Evolutionary conservation across 208 protist genomes (phyloP).

Genomic region (Crithidia bombi): DNA sequence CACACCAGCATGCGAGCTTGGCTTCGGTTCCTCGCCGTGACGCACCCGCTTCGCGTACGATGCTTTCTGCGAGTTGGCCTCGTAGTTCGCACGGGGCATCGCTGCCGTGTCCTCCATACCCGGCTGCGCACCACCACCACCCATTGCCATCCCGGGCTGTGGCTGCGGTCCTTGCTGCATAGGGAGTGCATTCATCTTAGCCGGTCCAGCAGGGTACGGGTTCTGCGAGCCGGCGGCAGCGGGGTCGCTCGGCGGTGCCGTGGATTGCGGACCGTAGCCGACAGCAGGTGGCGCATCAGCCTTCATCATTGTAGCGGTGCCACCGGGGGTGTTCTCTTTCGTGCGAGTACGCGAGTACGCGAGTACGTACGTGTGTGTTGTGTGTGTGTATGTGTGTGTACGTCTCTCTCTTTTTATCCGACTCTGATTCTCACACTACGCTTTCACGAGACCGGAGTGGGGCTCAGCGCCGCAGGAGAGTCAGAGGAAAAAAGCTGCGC

Average conservation of each 20-base stretch:
- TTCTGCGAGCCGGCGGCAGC: background rate
- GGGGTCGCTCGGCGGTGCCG: background rate
- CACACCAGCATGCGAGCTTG: constrained; percentile 15
- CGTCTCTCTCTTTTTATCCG: background rate
- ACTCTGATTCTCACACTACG: no score
- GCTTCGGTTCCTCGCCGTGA: constrained; percentile 30
- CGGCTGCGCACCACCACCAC: background rate
- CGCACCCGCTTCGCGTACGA: constrained; percentile 45
- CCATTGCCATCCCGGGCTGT: constrained; percentile 6
- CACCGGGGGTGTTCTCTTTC: no score
- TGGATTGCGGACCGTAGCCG: constrained; percentile 4
- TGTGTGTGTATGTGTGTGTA: background rate
- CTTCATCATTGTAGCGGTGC: constrained; percentile 7
- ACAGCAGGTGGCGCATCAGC: background rate
- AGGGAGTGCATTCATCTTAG: background rate
- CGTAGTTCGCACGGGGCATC: constrained; percentile 22
- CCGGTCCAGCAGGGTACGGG: background rate
- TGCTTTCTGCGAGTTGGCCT: constrained; percentile 29
- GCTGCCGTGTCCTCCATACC: background rate
- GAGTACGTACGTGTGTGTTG: no score
- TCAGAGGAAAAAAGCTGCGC: constrained; percentile 14
- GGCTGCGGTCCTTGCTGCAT: constrained; percentile 4
- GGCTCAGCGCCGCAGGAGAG: background rate
- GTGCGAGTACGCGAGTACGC: no score
- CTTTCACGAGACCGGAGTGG: no score